Evolutionary conservation across 2,329 filamentous ascomycete genomes (phyloP), one percentile per base, ranked within the genome.

Genomic region (Madurella mycetomatis): DNA sequence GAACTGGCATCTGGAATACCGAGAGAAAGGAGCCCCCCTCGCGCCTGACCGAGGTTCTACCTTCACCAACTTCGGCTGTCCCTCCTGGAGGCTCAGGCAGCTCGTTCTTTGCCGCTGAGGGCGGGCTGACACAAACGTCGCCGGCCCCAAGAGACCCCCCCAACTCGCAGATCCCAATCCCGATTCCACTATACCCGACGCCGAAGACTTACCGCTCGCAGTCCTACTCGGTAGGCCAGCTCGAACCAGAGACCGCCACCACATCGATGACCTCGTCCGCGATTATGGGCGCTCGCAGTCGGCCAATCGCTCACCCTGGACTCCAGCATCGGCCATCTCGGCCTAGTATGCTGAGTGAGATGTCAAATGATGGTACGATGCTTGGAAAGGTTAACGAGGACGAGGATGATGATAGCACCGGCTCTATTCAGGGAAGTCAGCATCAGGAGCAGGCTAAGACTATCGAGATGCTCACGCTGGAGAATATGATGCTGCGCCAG

Each of bases 161-260:
- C 34, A 85, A 81, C 58, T 71, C 78, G 62, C 84, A 92, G 59
- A 88, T 95, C 51, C 89, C 90, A 1, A 95, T 95, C 65, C 81
- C 88, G 7, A 95, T 95, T 61, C 91, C 91, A 4, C 77, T 95
- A 17, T 89, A 95, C 59, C 91, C 92, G 1, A 94, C 90, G 0
- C 89, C 89, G 1, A 97, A 97, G 71, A 91, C 90, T 1, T 94
- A 95, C 64, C 86, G 94, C 42, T 99, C 94, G 5, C 90, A 96
- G 70, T 97, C 94, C 4, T 97, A 97, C 70, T 97, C 92, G 0
- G 92, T 95, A 46, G 92, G 92, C 4, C 92, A 96, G 68, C 77
- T 91, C 57, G 91, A 96, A 50, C 81, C 85, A 1, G 88, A 92
- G 55, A 72, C 72, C 13, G 65, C 65, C 2, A 64, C 72, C 3